Percentiles rank a stretch among this genome's conserved stretches.
These are phyloP conservation scores for Clavispora asparagi DNA, from an alignment of 805 yeast genomes.

Conservation along the genomic window DNA sequence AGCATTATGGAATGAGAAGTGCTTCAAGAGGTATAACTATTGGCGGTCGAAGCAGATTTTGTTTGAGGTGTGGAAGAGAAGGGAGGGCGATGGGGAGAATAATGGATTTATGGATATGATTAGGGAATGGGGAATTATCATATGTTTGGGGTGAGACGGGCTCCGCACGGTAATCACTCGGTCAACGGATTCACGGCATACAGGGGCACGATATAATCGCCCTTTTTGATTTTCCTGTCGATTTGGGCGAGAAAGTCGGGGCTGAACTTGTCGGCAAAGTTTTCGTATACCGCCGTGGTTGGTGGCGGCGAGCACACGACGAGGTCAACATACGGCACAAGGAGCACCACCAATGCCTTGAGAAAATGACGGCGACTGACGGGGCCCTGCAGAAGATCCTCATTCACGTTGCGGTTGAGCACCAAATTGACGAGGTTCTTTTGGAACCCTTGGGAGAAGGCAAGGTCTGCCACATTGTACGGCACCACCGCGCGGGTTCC, in stretches of 20 bases:
- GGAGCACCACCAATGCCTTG: conserved; percentile 2
- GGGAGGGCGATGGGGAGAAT: conserved; percentile 28
- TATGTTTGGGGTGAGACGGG: conserved; percentile 27
- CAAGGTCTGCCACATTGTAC: conserved; percentile 23
- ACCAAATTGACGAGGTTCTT: conserved; percentile 33
- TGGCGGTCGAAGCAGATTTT: conserved; percentile 55
- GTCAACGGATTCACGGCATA: not conserved
- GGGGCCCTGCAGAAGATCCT: not conserved
- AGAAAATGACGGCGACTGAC: not conserved
- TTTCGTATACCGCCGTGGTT: not conserved
- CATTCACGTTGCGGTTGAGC: conserved; percentile 5
- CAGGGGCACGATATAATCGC: conserved; percentile 6
- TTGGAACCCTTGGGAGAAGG: conserved; percentile 34
- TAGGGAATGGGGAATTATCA: conserved; percentile 47
- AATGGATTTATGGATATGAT: conserved; percentile 50
- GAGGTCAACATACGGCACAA: conserved; percentile 10
- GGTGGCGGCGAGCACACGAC: not conserved
- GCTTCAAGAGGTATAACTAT: conserved; percentile 28
- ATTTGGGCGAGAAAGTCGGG: conserved; percentile 7
- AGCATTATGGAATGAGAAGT: conserved; percentile 26
- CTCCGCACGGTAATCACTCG: not conserved
- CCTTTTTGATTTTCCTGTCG: conserved; percentile 1
- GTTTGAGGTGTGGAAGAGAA: conserved; percentile 46
- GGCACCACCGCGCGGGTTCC: conserved; percentile 34
- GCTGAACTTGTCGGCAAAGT: conserved; percentile 9